phyloP scores from a whole-genome alignment of 2,329 filamentous ascomycete species.

The Aspergillus sp. region DNA sequence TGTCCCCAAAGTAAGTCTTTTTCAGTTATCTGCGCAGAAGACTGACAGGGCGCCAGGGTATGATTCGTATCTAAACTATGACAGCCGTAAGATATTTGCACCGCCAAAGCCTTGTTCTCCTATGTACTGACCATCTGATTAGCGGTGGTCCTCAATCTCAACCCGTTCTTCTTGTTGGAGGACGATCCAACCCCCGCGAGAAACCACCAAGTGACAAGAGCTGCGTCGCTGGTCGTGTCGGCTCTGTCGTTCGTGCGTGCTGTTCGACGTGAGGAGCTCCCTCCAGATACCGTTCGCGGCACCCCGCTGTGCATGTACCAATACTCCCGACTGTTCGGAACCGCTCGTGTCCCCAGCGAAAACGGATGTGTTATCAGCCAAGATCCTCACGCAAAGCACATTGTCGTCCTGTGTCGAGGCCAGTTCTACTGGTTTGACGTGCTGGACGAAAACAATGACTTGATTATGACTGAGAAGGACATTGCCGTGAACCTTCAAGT shows the following conservation, averaged over 20 bases:
- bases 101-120: neutral
- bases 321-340: conserved; percentile 92
- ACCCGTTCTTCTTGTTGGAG: conserved; percentile 95
- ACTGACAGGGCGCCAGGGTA: conserved; percentile 65
- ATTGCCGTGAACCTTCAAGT: conserved; percentile 87
- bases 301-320: conserved; percentile 96
- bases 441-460: conserved; percentile 85
- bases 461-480: conserved; percentile 97
- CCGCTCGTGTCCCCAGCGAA: conserved; percentile 88
- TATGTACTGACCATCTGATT: neutral
- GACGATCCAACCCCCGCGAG: conserved; percentile 95
- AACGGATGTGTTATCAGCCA: conserved; percentile 95
- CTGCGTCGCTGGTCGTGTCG: conserved; percentile 87
- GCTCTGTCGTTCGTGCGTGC: conserved; percentile 89
- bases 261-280: conserved; percentile 86
- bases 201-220: conserved; percentile 93
- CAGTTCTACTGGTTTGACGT: conserved; percentile 99
- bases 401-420: conserved; percentile 89
- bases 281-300: conserved; percentile 80
- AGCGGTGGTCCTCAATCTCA: conserved; percentile 91
- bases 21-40: too few species aligned
- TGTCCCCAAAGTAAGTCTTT: neutral
- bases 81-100: conserved; percentile 61
- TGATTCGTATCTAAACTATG: conserved; percentile 96
- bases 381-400: conserved; percentile 86